Percentiles rank a stretch among this genome's conserved stretches.
These are phyloP conservation scores for Adansonia gregorii DNA, from an alignment of 441 rosid species.

Conservation along the genomic window DNA sequence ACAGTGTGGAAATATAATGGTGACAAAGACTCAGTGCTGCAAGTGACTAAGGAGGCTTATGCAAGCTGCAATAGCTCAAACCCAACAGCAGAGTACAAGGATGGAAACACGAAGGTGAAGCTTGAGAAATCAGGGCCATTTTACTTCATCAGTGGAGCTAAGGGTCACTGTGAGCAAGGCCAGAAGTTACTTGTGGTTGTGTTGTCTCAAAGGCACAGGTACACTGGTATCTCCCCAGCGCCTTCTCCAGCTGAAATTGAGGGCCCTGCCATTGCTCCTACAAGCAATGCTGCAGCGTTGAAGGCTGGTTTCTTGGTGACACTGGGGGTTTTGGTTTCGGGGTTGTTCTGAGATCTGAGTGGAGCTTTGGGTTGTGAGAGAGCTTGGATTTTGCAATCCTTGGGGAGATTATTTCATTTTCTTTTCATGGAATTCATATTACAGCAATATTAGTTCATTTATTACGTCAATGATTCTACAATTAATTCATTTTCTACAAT, in stretches of 20 bases:
- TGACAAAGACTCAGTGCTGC: constrained; percentile 69
- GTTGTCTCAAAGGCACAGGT: constrained; percentile 47
- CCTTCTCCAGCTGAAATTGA: constrained; percentile 64
- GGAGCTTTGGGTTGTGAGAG: neutral
- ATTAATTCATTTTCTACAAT: neutral
- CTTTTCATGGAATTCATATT: neutral
- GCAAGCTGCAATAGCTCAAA: constrained; percentile 60
- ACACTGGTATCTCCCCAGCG: constrained; percentile 62
- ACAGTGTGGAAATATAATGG: constrained; percentile 82
- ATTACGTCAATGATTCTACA: neutral
- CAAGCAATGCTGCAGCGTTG: constrained; percentile 46
- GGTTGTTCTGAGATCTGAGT: constrained; percentile 31
- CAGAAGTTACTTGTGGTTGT: constrained; percentile 77
- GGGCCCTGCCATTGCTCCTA: constrained; percentile 71
- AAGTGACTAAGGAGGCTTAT: constrained; percentile 69
- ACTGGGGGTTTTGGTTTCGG: constrained; percentile 35
- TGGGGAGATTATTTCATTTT: constrained; percentile 6
- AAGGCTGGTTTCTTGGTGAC: constrained; percentile 32
- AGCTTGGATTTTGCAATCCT: neutral
- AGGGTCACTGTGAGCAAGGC: constrained; percentile 76
- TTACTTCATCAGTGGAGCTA: constrained; percentile 83
- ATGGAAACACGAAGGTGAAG: constrained; percentile 72
- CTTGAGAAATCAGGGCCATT: constrained; percentile 66
- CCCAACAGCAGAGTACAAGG: constrained; percentile 65
- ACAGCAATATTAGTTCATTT: neutral